Evolutionary conservation across 352 stramenopile species (phyloP), one percentile per base, ranked within the genome.

Genomic region (Phytophthora brassicae): DNA sequence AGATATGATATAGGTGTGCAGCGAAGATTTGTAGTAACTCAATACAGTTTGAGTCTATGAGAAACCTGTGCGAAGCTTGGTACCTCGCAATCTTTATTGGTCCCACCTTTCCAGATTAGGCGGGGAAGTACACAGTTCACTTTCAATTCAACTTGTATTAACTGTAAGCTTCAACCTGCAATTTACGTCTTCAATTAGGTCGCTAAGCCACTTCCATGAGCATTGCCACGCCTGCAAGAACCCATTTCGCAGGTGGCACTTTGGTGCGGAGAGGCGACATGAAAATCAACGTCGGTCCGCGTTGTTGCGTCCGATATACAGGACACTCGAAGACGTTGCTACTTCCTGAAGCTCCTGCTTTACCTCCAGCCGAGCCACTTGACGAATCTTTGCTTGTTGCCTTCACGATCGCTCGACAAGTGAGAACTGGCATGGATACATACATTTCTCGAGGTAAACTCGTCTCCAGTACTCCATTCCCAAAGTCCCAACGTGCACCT

Each of bases 371-470:
- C n/a, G 57, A 55, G 2, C 48, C 52, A 36, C 63, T 38, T 17
- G 67, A 31, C 12, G 69, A 8, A 19, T 83, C 77, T 38, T 84
- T 88, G 43, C 60, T 70, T 3, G 54, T 61, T 2, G 71, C 56
- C 9, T 65, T 67, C 6, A 92, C 68, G 11, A 92, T 70, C 3
- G 89, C 90, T 20, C 90, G 84, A 51, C 77, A 92, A 51, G 95
- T 96, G 45, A 98, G 91, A 20, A 98, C 90, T 6, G 93, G 92
- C 91, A 98, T 97, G 1, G 56, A 14, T 22, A 89, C 90, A 70
- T 94, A 92, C 77, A 98, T 95, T 62, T 98, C 92, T 74, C 96
- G 92, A 0, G 92, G 88, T 28, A 81, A 39, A 47, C 85, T 92
- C 26, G 61, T 69, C 46, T 96, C 89, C 23, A 98, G 75, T 28